A percentile compares a stretch with the other conserved stretches of the same genome.
These are phyloP conservation scores for Erodium maritimum DNA, from an alignment of 345 rosid species.

Conservation along the genomic window DNA sequence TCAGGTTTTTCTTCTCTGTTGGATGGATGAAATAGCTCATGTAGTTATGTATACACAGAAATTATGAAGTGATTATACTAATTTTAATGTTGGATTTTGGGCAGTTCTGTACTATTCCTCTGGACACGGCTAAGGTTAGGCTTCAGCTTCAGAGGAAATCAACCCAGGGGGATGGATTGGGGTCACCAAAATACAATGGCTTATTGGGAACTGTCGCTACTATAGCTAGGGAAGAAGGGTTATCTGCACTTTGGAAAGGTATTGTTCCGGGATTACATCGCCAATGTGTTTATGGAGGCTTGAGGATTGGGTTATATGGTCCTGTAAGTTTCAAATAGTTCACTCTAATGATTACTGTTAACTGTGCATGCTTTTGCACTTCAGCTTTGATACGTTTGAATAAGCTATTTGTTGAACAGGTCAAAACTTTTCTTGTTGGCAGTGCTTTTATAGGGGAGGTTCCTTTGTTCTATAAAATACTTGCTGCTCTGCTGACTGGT, in stretches of 20 bases:
- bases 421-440: slow-evolving; percentile 79
- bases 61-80: neutral
- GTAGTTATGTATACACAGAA: neutral
- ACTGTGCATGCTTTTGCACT: neutral
- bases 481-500: slow-evolving; percentile 93
- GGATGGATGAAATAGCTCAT: neutral
- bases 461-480: slow-evolving; percentile 70
- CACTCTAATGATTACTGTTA: neutral
- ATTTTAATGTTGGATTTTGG: slow-evolving; percentile 9
- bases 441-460: slow-evolving; percentile 66
- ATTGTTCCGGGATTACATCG: slow-evolving; percentile 88
- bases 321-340: slow-evolving; percentile 49
- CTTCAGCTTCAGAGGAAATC: slow-evolving; percentile 85
- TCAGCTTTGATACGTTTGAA: neutral
- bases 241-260: slow-evolving; percentile 89
- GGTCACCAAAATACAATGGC: slow-evolving; percentile 60
- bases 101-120: slow-evolving; percentile 79
- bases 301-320: slow-evolving; percentile 79
- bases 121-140: slow-evolving; percentile 94
- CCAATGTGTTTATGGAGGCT: slow-evolving; percentile 84
- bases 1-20: neutral
- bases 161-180: slow-evolving; percentile 34
- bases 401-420: slow-evolving; percentile 41
- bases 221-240: slow-evolving; percentile 84
- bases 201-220: slow-evolving; percentile 63